These are phyloP conservation scores for Emmonsia crescens DNA, from an alignment of 2,329 filamentous ascomycete genomes.

Conservation along the genomic window DNA sequence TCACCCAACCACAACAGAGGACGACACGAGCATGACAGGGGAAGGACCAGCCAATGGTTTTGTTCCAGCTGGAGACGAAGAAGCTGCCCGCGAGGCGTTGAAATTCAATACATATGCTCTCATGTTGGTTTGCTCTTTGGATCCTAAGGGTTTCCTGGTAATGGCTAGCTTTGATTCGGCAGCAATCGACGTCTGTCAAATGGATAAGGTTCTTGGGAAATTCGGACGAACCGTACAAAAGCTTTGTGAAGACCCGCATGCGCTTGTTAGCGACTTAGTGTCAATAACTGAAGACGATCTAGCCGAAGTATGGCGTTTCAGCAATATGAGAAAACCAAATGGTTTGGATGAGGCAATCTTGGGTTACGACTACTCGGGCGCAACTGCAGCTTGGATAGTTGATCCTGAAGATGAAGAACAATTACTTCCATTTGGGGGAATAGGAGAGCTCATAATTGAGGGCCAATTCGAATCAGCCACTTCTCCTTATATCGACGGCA, in stretches of 20 bases:
- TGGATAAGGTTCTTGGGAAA: conserved; percentile 43
- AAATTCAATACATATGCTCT: conserved; percentile 45
- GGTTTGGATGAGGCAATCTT: neutral
- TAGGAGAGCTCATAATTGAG: conserved; percentile 22
- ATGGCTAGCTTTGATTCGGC: conserved; percentile 55
- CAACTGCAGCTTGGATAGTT: conserved; percentile 19
- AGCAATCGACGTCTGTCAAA: conserved; percentile 38
- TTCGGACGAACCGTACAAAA: conserved; percentile 36
- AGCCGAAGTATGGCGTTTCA: conserved; percentile 4
- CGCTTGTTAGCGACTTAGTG: conserved; percentile 2
- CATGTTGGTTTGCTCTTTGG: conserved; percentile 52
- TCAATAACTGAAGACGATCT: conserved; percentile 1
- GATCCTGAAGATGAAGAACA: conserved; percentile 15
- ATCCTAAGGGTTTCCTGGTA: conserved; percentile 46
- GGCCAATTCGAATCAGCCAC: conserved; percentile 12
- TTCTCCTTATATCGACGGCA: neutral
- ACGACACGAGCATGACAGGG: neutral
- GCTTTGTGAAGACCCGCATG: conserved; percentile 2
- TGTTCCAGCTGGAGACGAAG: conserved; percentile 45
- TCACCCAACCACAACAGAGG: conserved; percentile 13
- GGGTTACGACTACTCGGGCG: neutral
- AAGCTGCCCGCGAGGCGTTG: conserved; percentile 50
- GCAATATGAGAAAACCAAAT: neutral
- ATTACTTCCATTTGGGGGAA: conserved; percentile 20
- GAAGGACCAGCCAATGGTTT: conserved; percentile 39